Evolutionary conservation across 2,329 filamentous ascomycete species (phyloP).

Genomic region (Elsinoe perseae): DNA sequence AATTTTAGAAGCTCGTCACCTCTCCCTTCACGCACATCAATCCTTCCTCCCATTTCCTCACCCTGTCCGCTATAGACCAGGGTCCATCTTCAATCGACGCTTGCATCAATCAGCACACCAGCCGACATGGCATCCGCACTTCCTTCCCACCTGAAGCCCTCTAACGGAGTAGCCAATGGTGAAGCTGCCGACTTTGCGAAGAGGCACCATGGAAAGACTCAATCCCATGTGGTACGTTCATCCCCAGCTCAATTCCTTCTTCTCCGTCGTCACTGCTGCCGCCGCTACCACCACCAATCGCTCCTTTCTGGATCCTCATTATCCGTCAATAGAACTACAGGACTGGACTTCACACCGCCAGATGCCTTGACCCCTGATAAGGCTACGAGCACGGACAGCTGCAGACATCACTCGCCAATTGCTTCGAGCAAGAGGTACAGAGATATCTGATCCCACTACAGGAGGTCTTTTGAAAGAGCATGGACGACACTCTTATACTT

Average conservation of each 20-base stretch:
- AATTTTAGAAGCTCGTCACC: slow-evolving; percentile 4
- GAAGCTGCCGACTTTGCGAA: slow-evolving; percentile 43
- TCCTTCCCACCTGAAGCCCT: slow-evolving; percentile 73
- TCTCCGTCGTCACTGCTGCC: neutral
- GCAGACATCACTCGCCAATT: no score
- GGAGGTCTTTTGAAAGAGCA: neutral
- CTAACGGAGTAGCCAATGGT: slow-evolving; percentile 31
- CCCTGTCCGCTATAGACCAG: slow-evolving; percentile 12
- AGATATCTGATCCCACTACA: no score
- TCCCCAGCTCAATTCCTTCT: neutral
- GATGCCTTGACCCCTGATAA: neutral
- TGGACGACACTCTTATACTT: neutral
- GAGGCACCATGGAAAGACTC: slow-evolving; percentile 76
- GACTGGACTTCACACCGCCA: neutral
- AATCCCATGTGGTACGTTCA: slow-evolving; percentile 73
- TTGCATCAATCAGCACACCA: slow-evolving; percentile 49
- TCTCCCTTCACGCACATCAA: slow-evolving; percentile 7
- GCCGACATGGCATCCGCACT: slow-evolving; percentile 65
- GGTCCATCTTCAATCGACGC: slow-evolving; percentile 11
- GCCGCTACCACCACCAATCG: neutral
- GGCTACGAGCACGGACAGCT: slow-evolving; percentile 2
- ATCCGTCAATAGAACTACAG: neutral
- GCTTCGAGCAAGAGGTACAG: no score
- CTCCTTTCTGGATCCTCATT: neutral
- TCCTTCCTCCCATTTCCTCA: neutral